Evolutionary conservation across 2,329 filamentous ascomycete species (phyloP), one percentile per base, ranked within the genome.

Genomic region (Curvularia sp.): DNA sequence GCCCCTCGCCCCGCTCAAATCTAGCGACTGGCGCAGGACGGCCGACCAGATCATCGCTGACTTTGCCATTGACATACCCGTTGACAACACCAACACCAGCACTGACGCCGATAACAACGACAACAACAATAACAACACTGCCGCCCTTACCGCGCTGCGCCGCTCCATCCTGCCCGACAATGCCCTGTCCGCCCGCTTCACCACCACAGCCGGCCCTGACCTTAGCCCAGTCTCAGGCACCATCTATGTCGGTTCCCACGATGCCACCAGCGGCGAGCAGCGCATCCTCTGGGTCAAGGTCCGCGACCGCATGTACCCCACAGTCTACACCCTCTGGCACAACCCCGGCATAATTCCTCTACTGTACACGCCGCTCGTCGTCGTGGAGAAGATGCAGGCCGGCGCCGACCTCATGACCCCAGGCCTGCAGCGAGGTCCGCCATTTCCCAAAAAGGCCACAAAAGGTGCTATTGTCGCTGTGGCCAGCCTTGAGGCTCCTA

Each of bases 361-460:
- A 31, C 79, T 90, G n/a, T 83, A 88, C 64, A 89, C 88, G 0
- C 86, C 85, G 4, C 79, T 82, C 9, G 81, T 86, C 24, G 85
- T 87, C 3, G 83, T 89, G 68, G 80, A 84, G 60, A 89, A 89
- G 74, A 77, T 90, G 8, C 84, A 84, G 57, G 82, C 83, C 7
- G 88, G 88, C 4, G 87, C 88, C 20, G 87, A 89, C 73, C 77
- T 90, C 48, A 90, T 90, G 88, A 89, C 85, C 1, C 88, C 88
- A 1, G 88, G 88, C 8, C 76, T 90, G 13, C 83, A 87, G 28
- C 83, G 85, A 52, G 87, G 88, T 1, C 86, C 87, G 10, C 87
- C 87, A 1, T 90, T 89, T 67, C 86, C 87, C 4, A 66, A 77
- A 35, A 79, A 79, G 47, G 88, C 88, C 2, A 84, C 81, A 51